Conservation (phyloP, 345 rosid genomes). For the Melaleuca alternifolia region DNA sequence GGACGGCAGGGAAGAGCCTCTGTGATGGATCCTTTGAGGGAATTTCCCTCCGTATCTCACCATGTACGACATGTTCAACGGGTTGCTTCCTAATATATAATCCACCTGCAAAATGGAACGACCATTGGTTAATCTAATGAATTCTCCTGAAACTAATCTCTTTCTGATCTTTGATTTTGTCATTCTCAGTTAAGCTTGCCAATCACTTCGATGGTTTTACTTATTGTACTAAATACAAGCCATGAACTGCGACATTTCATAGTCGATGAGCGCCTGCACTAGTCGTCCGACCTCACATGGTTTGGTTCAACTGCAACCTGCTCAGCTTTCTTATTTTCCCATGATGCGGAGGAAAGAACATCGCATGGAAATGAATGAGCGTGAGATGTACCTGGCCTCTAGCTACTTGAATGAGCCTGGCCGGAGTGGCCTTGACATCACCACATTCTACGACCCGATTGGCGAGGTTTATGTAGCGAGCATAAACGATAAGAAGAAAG, state of each 20-base stretch:
- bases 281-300: too few relatives aligned
- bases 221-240: background rate
- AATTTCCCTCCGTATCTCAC: conserved; percentile 59
- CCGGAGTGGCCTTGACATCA: conserved; percentile 7
- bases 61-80: conserved; percentile 71
- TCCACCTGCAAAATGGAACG: conserved; percentile 32
- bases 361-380: background rate
- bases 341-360: background rate
- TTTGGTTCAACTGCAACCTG: background rate
- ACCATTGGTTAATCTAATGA: background rate
- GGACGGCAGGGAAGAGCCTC: conserved; percentile 65
- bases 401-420: conserved; percentile 22
- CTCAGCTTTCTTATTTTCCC: background rate
- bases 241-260: background rate
- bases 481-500: conserved; percentile 39
- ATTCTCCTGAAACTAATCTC: background rate
- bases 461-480: conserved; percentile 15
- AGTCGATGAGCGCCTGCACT: background rate
- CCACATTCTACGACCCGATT: conserved; percentile 19
- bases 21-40: conserved; percentile 67
- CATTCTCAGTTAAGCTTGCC: background rate
- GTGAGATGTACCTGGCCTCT: conserved; percentile 27
- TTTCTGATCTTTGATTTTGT: background rate
- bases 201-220: background rate
- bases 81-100: conserved; percentile 81